Evolutionary conservation across 148 eudicot species (phyloP), one percentile per base, ranked within the genome.

Genomic region (Nepenthes mirabilis): DNA sequence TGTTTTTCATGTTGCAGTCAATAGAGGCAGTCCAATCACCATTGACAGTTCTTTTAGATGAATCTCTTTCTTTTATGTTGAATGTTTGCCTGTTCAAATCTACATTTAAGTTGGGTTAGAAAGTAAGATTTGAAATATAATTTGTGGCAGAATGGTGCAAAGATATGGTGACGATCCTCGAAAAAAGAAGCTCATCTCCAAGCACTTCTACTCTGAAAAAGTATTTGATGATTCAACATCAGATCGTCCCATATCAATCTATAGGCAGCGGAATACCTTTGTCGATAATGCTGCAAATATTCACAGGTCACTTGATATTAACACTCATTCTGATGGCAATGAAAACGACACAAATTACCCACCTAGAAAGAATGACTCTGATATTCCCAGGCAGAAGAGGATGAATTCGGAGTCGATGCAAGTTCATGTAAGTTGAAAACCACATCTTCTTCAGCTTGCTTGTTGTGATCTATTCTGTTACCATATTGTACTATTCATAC

Each of bases 121-220:
- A 49, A 49, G 10, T 49, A 3, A 49, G 14, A 49, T 49, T 49
- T 12, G 11, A 11, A 49, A 5, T 11, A 2, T 49, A 49, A 5
- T 49, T 49, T 11, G 10, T 49, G 52, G 13, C 74, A 87, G 95
- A 78, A 60, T 87, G 66, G 53, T 87, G 77, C 74, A 63, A 37
- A 84, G 55, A 66, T 72, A 72, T 60, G 74, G 58, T 13, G 33
- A 67, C 71, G 63, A 82, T 60, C 85, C 80, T 45, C 37, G 36
- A 53, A 72, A 60, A 53, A 64, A 70, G 78, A 68, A 67, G 62
- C 70, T 59, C 33, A 51, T 80, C 73, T 70, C 88, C 47, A 84
- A 78, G 69, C 66, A 78, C 68, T 84, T 87, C 68, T 87, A 77
- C 52, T 45, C 67, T 3, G 91, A 87, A 69, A 76, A 76, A 36